A percentile compares a stretch with the other conserved stretches of the same genome.
Conservation (phyloP, 768 basidiomycete species). For the Lactifluus pinguis region DNA sequence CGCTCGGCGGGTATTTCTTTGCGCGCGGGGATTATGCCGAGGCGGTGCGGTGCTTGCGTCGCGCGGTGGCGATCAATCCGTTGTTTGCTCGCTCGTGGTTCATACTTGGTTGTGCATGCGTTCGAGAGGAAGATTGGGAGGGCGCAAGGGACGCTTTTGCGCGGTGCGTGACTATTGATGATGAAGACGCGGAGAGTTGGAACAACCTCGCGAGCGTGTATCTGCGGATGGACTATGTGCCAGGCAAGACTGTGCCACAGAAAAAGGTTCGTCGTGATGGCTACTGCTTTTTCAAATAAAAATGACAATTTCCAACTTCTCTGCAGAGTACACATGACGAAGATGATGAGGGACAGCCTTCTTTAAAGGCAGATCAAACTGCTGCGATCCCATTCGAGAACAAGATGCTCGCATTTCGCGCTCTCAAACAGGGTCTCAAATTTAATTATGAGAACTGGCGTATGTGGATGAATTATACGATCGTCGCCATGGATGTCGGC, state of each 20-base stretch:
- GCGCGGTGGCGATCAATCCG: slow-evolving; percentile 83
- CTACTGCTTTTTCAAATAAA: no score
- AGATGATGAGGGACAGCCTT: background rate
- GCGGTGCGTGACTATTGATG: slow-evolving; percentile 83
- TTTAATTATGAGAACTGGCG: slow-evolving; percentile 87
- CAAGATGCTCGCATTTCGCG: slow-evolving; percentile 85
- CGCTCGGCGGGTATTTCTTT: slow-evolving; percentile 80
- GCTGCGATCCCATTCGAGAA: slow-evolving; percentile 51
- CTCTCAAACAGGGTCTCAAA: slow-evolving; percentile 83
- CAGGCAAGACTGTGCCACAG: slow-evolving; percentile 25
- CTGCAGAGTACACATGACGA: background rate
- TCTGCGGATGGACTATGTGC: slow-evolving; percentile 58
- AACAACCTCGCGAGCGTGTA: slow-evolving; percentile 94
- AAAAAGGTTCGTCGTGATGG: slow-evolving; percentile 22
- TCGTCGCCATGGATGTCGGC: slow-evolving; percentile 87
- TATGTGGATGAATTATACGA: slow-evolving; percentile 98
- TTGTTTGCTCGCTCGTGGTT: slow-evolving; percentile 88
- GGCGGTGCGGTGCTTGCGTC: slow-evolving; percentile 57
- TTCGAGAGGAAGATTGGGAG: slow-evolving; percentile 77
- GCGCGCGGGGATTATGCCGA: slow-evolving; percentile 51
- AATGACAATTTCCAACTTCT: background rate
- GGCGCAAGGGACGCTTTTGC: slow-evolving; percentile 76
- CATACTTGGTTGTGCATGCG: slow-evolving; percentile 84
- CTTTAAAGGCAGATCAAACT: background rate
- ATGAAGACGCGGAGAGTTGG: slow-evolving; percentile 98